Conservation (phyloP, 768 basidiomycete species). For the Lactarius hengduanensis region DNA sequence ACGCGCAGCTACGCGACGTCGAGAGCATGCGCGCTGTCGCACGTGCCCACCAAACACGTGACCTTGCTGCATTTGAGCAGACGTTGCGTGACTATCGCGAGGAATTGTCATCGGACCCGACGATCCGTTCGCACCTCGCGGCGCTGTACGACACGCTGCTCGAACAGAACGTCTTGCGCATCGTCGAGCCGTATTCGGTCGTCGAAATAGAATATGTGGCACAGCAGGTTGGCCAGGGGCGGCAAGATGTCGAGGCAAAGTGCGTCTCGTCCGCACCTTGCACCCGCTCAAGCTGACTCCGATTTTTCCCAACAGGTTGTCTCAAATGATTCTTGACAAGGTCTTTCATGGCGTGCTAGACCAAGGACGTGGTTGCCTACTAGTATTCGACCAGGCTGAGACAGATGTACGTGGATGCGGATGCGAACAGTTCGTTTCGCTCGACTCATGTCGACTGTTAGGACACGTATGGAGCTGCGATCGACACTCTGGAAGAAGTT, state of each 20-base stretch:
- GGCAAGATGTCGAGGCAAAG: slow-evolving; percentile 91
- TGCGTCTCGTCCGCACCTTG: slow-evolving; percentile 39
- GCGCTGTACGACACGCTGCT: slow-evolving; percentile 94
- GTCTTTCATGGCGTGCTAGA: slow-evolving; percentile 94
- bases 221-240: slow-evolving; percentile 77
- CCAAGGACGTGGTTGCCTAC: slow-evolving; percentile 86
- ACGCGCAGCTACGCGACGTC: slow-evolving; percentile 83
- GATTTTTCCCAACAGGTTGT: slow-evolving; percentile 54
- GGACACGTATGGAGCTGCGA: slow-evolving; percentile 86
- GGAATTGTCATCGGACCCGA: slow-evolving; percentile 92
- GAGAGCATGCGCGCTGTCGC: slow-evolving; percentile 97
- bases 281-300: neutral
- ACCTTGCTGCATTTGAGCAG: slow-evolving; percentile 85
- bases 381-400: slow-evolving; percentile 87
- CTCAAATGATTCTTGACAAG: slow-evolving; percentile 98
- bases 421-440: slow-evolving; percentile 8
- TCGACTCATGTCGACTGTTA: slow-evolving; percentile 34
- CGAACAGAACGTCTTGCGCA: slow-evolving; percentile 91
- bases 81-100: slow-evolving; percentile 83
- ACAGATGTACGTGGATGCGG: slow-evolving; percentile 64
- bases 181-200: slow-evolving; percentile 93
- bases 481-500: slow-evolving; percentile 86
- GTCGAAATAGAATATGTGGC: slow-evolving; percentile 93
- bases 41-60: slow-evolving; percentile 87
- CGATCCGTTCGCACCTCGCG: slow-evolving; percentile 92